Evolutionary conservation across 2,329 filamentous ascomycete species (phyloP), one percentile per base, ranked within the genome.

Genomic region (Penicillium sp.): DNA sequence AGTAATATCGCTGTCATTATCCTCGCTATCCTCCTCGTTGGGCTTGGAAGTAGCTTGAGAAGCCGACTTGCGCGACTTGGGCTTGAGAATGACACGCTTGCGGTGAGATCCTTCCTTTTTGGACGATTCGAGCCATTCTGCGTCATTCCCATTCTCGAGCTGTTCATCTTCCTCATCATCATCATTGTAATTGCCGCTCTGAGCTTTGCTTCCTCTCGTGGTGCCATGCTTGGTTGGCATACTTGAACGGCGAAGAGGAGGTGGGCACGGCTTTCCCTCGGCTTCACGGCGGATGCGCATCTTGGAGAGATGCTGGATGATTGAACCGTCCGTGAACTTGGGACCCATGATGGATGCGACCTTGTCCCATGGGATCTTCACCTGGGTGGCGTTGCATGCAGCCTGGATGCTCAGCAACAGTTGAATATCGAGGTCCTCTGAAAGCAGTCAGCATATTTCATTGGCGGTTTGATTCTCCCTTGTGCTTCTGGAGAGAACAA

Each of bases 221-320:
- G n/a, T n/a, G n/a, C n/a, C n/a, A n/a, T n/a, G n/a, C n/a, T n/a
- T n/a, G n/a, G n/a, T n/a, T 9, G 18, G 18, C 5, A 9, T 22
- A 9, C 9, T 22, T 22, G 48, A 43, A 23, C 67, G 62, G 36
- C 59, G 61, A 5, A 69, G 50, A 13, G 62, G 54, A 6, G 68
- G 66, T 3, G 69, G 68, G 2, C 69, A 62, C 1, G 44, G 45
- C 17, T 64, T 59, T 0, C 56, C 56, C 3, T 53, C 50, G 2
- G 48, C 42, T 6, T 56, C 42, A 42, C 69, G 59, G 18, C 61
- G 58, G 12, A 26, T 32, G 6, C 69, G 67, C 2, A 72, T 45
- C 41, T 73, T 72, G 0, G 67, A 57, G 10, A 72, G 52, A 35
- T 72, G 70, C 44, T 73, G 70, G 1, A 66, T 52, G 14, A 72